Percentiles rank a stretch among this genome's conserved stretches.
Conservation (phyloP, 768 basidiomycete genomes). For the Erythrobasidium yunnanense region DNA sequence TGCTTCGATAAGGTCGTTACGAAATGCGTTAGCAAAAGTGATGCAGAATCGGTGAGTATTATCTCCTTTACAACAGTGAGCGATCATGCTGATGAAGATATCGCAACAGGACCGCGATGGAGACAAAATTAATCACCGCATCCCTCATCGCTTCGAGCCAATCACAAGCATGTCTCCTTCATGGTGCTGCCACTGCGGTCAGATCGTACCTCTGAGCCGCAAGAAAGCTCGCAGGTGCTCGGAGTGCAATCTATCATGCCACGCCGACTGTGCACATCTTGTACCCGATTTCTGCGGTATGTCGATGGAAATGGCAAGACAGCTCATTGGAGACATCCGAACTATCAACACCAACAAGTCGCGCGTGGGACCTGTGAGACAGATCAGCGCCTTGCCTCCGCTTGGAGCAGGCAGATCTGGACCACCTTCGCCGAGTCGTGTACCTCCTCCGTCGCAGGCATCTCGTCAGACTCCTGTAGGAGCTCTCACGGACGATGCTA, state of each 20-base stretch:
- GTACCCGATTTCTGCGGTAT: slow-evolving; percentile 99
- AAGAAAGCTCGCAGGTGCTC: slow-evolving; percentile 94
- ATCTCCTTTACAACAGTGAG: not conserved
- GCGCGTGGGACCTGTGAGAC: too few species aligned
- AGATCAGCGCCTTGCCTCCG: too few species aligned
- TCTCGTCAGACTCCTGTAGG: not conserved
- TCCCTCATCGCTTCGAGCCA: slow-evolving; percentile 94
- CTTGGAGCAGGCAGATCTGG: not conserved
- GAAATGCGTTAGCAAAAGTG: slow-evolving; percentile 96
- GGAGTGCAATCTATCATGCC: slow-evolving; percentile 93
- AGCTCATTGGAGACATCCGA: slow-evolving; percentile 79
- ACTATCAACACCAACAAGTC: too few species aligned
- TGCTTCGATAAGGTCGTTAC: slow-evolving; percentile 98
- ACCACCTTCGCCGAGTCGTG: not conserved
- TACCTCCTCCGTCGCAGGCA: slow-evolving; percentile 6
- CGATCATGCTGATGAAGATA: not conserved
- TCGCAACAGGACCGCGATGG: slow-evolving; percentile 72
- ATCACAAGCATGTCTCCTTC: slow-evolving; percentile 94
- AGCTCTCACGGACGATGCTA: not conserved
- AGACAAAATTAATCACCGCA: slow-evolving; percentile 98
- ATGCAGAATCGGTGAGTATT: slow-evolving; percentile 64
- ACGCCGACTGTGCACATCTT: slow-evolving; percentile 74
- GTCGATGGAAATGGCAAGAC: slow-evolving; percentile 98
- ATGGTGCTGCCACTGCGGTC: slow-evolving; percentile 98
- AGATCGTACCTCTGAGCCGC: slow-evolving; percentile 87